Percentiles rank a stretch among this genome's conserved stretches.
Evolutionary conservation across 352 stramenopile genomes (phyloP).

Genomic region (Thraustochytrium sp.): DNA sequence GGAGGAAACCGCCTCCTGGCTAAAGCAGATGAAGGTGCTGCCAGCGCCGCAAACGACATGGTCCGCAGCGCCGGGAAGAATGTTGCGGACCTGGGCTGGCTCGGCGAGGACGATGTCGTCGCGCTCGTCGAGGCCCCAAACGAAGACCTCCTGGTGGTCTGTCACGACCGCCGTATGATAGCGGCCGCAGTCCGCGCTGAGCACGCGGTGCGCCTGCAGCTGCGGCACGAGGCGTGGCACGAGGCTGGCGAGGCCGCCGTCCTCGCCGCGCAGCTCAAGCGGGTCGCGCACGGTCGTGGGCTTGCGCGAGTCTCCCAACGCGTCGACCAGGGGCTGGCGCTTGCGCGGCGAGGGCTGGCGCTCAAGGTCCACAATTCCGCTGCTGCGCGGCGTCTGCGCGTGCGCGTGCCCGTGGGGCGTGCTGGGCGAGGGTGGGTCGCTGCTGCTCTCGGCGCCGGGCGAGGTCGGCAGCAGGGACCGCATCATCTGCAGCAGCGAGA

Average conservation of each 20-base stretch:
- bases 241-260: neutral
- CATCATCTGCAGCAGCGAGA: neutral
- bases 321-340: neutral
- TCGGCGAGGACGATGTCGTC: neutral
- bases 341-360: neutral
- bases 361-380: neutral
- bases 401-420: too few species aligned
- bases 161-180: conserved; percentile 25
- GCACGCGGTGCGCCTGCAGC: neutral
- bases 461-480: neutral
- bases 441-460: neutral
- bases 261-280: neutral
- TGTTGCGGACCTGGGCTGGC: neutral
- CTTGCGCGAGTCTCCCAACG: too few species aligned
- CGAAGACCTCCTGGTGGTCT: neutral
- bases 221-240: neutral
- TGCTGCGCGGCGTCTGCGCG: too few species aligned
- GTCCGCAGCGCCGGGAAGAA: neutral
- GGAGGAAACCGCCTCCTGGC: neutral
- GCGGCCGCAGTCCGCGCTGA: neutral
- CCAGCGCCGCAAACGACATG: neutral
- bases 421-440: too few species aligned
- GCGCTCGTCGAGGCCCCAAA: neutral
- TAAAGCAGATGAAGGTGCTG: neutral
- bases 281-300: neutral